Percentiles rank a stretch among this genome's conserved stretches.
Evolutionary conservation across 768 basidiomycete genomes (phyloP).

Genomic region (Asterophora lycoperdoides): DNA sequence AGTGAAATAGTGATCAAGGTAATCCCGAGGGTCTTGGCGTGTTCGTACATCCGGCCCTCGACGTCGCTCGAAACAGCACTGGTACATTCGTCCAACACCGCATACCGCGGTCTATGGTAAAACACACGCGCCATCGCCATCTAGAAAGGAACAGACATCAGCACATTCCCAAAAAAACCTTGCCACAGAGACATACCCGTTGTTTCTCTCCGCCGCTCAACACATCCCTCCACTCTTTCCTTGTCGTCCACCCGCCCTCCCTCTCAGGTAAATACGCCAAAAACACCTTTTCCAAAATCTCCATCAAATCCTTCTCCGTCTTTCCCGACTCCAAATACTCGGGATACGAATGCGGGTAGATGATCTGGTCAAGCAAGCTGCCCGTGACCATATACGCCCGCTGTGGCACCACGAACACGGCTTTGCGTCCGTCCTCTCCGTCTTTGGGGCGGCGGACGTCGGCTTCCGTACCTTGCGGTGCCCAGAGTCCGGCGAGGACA

Average conservation of each 20-base stretch:
- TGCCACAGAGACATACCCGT: conserved; percentile 44
- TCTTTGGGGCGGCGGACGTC: conserved; percentile 31
- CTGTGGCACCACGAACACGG: conserved; percentile 87
- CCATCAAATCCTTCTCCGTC: conserved; percentile 65
- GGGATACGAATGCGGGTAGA: conserved; percentile 85
- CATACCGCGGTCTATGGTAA: conserved; percentile 81
- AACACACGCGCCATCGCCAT: conserved; percentile 94
- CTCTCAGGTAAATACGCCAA: conserved; percentile 79
- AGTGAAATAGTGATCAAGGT: conserved; percentile 92
- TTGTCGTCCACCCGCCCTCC: conserved; percentile 85
- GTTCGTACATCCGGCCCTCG: conserved; percentile 93
- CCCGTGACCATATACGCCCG: conserved; percentile 90
- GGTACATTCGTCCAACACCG: conserved; percentile 89
- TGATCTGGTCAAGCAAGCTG: conserved; percentile 86
- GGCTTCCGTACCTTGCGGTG: conserved; percentile 40
- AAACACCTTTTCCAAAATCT: conserved; percentile 77
- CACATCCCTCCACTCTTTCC: conserved; percentile 96
- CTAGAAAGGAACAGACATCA: conserved; percentile 26
- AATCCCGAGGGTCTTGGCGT: conserved; percentile 83
- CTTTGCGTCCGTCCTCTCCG: conserved; percentile 37
- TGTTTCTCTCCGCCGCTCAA: conserved; percentile 97
- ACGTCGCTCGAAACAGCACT: conserved; percentile 95
- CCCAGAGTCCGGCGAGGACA: conserved; percentile 89
- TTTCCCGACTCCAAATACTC: conserved; percentile 59
- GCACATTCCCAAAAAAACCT: background rate